Percentiles rank a stretch among this genome's conserved stretches.
Conservation (phyloP, 108 stramenopile genomes). For the Skeletonema grethae region DNA sequence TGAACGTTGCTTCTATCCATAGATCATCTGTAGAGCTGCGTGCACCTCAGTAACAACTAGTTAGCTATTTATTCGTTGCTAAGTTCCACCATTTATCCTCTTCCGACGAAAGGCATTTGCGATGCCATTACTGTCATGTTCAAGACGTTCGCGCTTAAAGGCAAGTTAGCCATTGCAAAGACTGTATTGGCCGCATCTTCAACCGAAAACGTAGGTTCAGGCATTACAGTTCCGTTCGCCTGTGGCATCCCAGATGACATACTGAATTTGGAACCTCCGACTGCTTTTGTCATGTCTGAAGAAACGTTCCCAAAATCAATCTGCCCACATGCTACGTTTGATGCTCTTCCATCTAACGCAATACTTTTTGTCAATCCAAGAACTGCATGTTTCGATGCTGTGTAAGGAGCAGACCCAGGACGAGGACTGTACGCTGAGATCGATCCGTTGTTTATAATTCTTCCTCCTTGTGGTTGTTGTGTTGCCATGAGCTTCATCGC, state of each 20-base stretch:
- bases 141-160: conserved; percentile 64
- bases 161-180: conserved; percentile 75
- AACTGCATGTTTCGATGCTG: conserved; percentile 78
- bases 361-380: conserved; percentile 69
- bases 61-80: not conserved
- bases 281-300: conserved; percentile 46
- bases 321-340: conserved; percentile 63
- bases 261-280: conserved; percentile 15
- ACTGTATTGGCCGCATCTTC: conserved; percentile 77
- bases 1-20: not conserved
- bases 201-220: conserved; percentile 57
- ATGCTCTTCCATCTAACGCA: conserved; percentile 69
- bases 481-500: conserved; percentile 68
- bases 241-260: conserved; percentile 64
- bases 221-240: conserved; percentile 58
- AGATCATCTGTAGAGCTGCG: not conserved
- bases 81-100: conserved; percentile 51
- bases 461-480: conserved; percentile 53
- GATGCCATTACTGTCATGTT: conserved; percentile 80
- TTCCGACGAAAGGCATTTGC: conserved; percentile 72
- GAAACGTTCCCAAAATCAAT: conserved; percentile 83
- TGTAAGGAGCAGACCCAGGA: conserved; percentile 73
- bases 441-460: conserved; percentile 82
- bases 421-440: conserved; percentile 71
- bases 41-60: not conserved